These are phyloP conservation scores for Saccharomyces eubayanus DNA, from an alignment of 805 yeast genomes.

Conservation along the genomic window DNA sequence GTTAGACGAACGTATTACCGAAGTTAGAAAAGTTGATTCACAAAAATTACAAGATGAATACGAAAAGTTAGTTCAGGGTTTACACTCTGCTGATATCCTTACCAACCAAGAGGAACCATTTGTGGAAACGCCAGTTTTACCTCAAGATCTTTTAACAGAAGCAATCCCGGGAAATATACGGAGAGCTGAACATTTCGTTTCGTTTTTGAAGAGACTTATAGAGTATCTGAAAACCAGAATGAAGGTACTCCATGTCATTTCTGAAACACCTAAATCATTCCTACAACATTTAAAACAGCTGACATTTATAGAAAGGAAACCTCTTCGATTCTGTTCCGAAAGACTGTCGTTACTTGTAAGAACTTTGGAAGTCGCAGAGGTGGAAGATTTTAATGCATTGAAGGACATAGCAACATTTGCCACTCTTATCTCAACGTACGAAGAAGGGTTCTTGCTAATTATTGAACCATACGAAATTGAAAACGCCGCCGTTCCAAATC, in stretches of 20 bases:
- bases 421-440: conserved; percentile 90
- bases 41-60: conserved; percentile 83
- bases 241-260: conserved; percentile 94
- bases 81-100: conserved; percentile 69
- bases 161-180: conserved; percentile 97
- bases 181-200: conserved; percentile 93
- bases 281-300: conserved; percentile 86
- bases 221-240: conserved; percentile 93
- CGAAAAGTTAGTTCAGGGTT: conserved; percentile 81
- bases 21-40: conserved; percentile 75
- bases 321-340: conserved; percentile 85
- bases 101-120: conserved; percentile 45
- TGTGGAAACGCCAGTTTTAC: conserved; percentile 80
- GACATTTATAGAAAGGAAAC: conserved; percentile 88
- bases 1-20: conserved; percentile 72
- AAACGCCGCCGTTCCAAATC: conserved; percentile 94
- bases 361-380: conserved; percentile 77
- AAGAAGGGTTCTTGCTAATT: conserved; percentile 82
- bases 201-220: conserved; percentile 83
- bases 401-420: conserved; percentile 97
- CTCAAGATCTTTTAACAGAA: conserved; percentile 77
- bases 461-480: conserved; percentile 94
- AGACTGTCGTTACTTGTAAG: conserved; percentile 80
- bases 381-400: conserved; percentile 86
- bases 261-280: conserved; percentile 95